A percentile compares a stretch with the other conserved stretches of the same genome.
phyloP scores from a whole-genome alignment of 345 rosid genomes.

The Brassica napus region Da-Ae NC_063443.1:2449001-2449500 shows the following conservation, averaged over 20 bases:
- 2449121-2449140: constrained; percentile 54
- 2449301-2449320: constrained; percentile 93
- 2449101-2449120: constrained; percentile 47
- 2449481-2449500: constrained; percentile 87
- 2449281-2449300: constrained; percentile 93
- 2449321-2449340: constrained; percentile 57
- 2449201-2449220: constrained; percentile 72
- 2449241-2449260: constrained; percentile 91
- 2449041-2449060: constrained; percentile 4
- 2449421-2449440: constrained; percentile 89
- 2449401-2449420: constrained; percentile 69
- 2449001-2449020: constrained; percentile 51
- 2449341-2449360: no score
- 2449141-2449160: constrained; percentile 48
- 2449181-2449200: constrained; percentile 71
- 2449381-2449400: constrained; percentile 11
- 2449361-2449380: constrained; percentile 1
- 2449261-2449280: constrained; percentile 88
- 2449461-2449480: constrained; percentile 92
- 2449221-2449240: constrained; percentile 84
- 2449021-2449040: constrained; percentile 52
- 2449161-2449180: constrained; percentile 49
- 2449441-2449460: constrained; percentile 80
- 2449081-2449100: constrained; percentile 30
- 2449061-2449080: no score